These are phyloP conservation scores for Lactifluus hygrophoroides DNA, from an alignment of 768 basidiomycete species.

Conservation along the genomic window DNA sequence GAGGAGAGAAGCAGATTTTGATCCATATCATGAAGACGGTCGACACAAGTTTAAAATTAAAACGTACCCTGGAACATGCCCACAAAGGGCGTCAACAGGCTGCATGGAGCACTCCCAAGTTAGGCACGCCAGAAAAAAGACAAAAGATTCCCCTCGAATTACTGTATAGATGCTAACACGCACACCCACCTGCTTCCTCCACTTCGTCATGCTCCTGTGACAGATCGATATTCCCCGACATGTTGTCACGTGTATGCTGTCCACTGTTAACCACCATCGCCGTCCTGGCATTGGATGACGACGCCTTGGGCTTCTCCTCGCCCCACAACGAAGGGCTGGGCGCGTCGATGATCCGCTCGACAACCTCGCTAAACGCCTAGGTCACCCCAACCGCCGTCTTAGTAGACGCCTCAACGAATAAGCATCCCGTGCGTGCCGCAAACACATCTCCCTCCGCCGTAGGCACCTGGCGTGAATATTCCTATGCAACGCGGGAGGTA, in stretches of 20 bases:
- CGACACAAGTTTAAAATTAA: no score
- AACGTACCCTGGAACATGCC: no score
- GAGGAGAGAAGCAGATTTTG: background rate
- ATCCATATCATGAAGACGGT: background rate
- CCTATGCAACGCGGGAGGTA: constrained; percentile 35
- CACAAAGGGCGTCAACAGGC: no score
- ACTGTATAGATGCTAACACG: constrained; percentile 24
- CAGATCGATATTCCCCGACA: constrained; percentile 39
- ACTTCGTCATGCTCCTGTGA: constrained; percentile 18
- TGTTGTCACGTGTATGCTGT: constrained; percentile 19
- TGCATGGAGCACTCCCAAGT: constrained; percentile 34
- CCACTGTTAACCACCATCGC: background rate
- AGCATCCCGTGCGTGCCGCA: constrained; percentile 71
- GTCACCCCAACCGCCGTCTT: constrained; percentile 82
- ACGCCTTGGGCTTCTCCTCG: constrained; percentile 25
- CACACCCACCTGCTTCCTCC: constrained; percentile 26
- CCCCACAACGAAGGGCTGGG: constrained; percentile 78
- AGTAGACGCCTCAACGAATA: constrained; percentile 87
- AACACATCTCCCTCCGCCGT: constrained; percentile 71
- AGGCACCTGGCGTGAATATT: constrained; percentile 81
- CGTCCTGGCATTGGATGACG: constrained; percentile 14
- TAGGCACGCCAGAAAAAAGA: background rate
- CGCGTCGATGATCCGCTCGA: constrained; percentile 73
- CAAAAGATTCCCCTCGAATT: no score
- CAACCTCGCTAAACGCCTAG: constrained; percentile 68